Conservation (phyloP, 768 basidiomycete species). For the Basidioascus undulatus region DNA sequence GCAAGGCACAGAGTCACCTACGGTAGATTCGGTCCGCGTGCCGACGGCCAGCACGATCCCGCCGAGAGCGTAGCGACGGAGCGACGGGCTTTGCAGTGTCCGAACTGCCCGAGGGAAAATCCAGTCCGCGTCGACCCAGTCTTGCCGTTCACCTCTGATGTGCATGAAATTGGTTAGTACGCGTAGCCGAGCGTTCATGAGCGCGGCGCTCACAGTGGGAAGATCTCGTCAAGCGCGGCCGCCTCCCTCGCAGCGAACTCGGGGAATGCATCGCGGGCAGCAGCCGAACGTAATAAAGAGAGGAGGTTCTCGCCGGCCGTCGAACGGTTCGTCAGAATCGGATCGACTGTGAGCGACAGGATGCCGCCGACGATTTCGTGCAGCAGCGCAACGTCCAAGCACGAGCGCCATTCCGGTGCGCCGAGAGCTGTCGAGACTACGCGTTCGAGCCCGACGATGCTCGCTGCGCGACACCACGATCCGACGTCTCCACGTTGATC, state of each 20-base stretch:
- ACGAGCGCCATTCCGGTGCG: constrained; percentile 17
- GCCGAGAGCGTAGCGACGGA: constrained; percentile 35
- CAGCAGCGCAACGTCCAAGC: constrained; percentile 14
- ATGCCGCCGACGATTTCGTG: constrained; percentile 34
- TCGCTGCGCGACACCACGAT: constrained; percentile 73
- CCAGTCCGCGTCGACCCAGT: constrained; percentile 51
- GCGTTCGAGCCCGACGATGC: constrained; percentile 38
- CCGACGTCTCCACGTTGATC: constrained; percentile 94
- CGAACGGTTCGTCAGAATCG: constrained; percentile 79
- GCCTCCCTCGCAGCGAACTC: constrained; percentile 15
- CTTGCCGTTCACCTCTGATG: constrained; percentile 15
- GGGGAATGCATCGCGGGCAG: background rate
- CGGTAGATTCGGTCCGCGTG: constrained; percentile 63
- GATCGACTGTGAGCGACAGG: constrained; percentile 70
- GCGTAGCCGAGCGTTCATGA: too few relatives aligned
- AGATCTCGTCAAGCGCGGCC: background rate
- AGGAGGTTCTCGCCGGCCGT: constrained; percentile 36
- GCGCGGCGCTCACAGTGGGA: too few relatives aligned
- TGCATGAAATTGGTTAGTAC: too few relatives aligned
- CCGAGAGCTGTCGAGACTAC: constrained; percentile 30
- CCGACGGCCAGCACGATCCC: constrained; percentile 59
- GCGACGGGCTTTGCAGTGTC: constrained; percentile 36
- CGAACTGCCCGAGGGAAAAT: constrained; percentile 49
- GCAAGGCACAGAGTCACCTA: constrained; percentile 26
- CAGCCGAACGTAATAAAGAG: background rate